Conservation (phyloP, 306 rosid genomes). For the Rosa chinensis region DNA sequence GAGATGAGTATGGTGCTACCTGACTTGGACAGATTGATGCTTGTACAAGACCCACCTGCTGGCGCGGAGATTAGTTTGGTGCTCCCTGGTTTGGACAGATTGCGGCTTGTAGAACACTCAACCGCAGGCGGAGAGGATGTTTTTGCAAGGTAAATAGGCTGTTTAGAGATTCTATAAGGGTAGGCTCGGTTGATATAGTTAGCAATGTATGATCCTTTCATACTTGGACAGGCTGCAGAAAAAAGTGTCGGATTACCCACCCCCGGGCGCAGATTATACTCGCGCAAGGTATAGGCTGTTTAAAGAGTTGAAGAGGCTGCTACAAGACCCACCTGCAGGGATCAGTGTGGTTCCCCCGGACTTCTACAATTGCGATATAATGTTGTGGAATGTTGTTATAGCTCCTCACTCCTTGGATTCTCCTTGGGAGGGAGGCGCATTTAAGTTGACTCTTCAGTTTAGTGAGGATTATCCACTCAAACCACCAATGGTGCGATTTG, state of each 20-base stretch:
- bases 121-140: not conserved
- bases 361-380: not conserved
- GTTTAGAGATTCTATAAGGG: not conserved
- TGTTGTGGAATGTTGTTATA: not conserved
- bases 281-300: not conserved
- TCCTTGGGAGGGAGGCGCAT: constrained; percentile 11
- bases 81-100: not conserved
- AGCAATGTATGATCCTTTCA: not conserved
- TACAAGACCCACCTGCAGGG: not conserved
- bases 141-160: not conserved
- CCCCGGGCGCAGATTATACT: not conserved
- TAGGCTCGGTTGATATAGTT: not conserved
- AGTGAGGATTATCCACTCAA: not conserved
- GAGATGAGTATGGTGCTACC: not conserved
- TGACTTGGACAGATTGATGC: not conserved
- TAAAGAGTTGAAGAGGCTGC: constrained; percentile 7
- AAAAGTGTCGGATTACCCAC: not conserved
- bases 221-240: not conserved
- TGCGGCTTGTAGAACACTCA: not conserved
- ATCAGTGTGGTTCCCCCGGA: constrained; percentile 3
- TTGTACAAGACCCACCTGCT: not conserved
- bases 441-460: constrained; percentile 7
- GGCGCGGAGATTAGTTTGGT: not conserved
- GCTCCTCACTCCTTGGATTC: constrained; percentile 7
- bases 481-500: not conserved